phyloP scores from a whole-genome alignment of 2,329 filamentous ascomycete genomes.

The Diatrype stigma region DNA sequence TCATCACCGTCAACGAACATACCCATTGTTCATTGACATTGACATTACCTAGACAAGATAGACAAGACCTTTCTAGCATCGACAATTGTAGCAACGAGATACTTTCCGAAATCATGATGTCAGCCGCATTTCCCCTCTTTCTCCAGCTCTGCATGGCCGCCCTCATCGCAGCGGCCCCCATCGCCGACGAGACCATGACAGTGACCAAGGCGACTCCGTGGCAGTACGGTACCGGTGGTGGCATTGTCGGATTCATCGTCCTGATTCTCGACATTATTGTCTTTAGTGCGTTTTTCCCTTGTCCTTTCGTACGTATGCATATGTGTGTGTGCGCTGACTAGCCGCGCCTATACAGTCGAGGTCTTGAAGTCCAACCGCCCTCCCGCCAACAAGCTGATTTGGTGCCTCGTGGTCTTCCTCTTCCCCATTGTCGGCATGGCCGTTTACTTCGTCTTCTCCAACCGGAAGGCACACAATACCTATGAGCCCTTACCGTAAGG shows the following conservation, averaged over 20 bases:
- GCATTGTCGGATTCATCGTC: constrained; percentile 57
- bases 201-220: constrained; percentile 39
- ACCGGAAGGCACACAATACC: constrained; percentile 52
- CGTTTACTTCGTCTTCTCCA: constrained; percentile 62
- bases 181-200: constrained; percentile 33
- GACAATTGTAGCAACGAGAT: background rate
- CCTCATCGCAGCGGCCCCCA: constrained; percentile 45
- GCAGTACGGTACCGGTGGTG: constrained; percentile 59
- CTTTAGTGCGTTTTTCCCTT: constrained; percentile 47
- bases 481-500: constrained; percentile 46
- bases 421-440: constrained; percentile 60
- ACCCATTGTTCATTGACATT: background rate
- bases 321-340: background rate
- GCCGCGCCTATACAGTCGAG: constrained; percentile 44
- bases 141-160: constrained; percentile 50
- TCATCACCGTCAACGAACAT: background rate
- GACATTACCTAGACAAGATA: background rate
- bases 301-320: background rate
- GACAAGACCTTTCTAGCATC: background rate
- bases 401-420: constrained; percentile 60
- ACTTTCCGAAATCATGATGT: constrained; percentile 22
- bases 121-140: constrained; percentile 37
- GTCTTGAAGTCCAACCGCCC: constrained; percentile 61
- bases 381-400: constrained; percentile 53
- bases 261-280: constrained; percentile 60